Evolutionary conservation across 2,329 filamentous ascomycete genomes (phyloP).

Genomic region (Nemania sp.): DNA sequence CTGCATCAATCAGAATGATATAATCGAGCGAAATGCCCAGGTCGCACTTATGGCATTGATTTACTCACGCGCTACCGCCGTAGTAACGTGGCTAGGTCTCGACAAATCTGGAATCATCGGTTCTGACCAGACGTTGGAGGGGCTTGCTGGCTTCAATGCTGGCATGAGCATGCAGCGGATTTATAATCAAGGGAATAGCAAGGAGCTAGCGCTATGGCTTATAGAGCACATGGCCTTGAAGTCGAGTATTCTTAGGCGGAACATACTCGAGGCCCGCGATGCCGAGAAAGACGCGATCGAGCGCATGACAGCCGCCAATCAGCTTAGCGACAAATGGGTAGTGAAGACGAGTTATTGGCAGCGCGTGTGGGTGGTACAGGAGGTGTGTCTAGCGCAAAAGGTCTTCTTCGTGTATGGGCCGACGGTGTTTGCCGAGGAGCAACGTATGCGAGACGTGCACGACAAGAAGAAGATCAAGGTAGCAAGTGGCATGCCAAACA

Average conservation of each 20-base stretch:
- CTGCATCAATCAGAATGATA: conserved; percentile 28
- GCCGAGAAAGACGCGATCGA: conserved; percentile 18
- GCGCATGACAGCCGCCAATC: conserved; percentile 7
- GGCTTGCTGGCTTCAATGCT: neutral
- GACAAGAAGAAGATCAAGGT: neutral
- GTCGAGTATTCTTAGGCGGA: neutral
- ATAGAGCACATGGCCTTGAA: neutral
- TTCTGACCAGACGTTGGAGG: neutral
- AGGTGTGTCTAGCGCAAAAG: conserved; percentile 19
- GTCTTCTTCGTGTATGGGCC: conserved; percentile 27
- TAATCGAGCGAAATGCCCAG: conserved; percentile 25
- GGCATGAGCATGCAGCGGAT: conserved; percentile 3
- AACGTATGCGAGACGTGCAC: neutral
- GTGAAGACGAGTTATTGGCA: conserved; percentile 24
- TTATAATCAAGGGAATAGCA: conserved; percentile 20
- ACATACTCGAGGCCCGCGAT: neutral
- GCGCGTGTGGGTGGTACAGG: conserved; percentile 26
- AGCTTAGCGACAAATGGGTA: conserved; percentile 10
- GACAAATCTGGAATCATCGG: neutral
- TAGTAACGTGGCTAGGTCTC: conserved; percentile 15
- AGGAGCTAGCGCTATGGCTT: conserved; percentile 20
- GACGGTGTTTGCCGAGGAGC: conserved; percentile 6
- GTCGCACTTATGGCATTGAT: conserved; percentile 18
- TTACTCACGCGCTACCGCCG: conserved; percentile 14
- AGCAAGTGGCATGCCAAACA: conserved; percentile 4